phyloP scores from a whole-genome alignment of 345 rosid genomes.

The Lepidium sativum region DNA sequence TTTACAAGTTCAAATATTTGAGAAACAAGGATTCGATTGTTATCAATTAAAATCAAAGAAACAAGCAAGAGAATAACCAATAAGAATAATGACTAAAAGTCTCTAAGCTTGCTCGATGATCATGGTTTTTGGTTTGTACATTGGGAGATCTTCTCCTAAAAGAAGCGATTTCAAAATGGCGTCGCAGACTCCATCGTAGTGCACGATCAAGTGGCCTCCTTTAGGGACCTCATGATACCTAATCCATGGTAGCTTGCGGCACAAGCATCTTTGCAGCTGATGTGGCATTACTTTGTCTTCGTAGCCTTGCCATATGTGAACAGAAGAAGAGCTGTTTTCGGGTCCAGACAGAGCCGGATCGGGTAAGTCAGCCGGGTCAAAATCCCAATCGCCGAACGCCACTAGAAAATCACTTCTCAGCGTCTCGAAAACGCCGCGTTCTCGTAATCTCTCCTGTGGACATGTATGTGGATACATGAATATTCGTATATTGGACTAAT shows the following conservation, averaged over 20 bases:
- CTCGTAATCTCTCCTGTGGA: constrained; percentile 45
- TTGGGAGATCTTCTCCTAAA: constrained; percentile 51
- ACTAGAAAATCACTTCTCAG: constrained; percentile 54
- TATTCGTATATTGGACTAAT: neutral
- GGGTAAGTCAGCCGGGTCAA: constrained; percentile 54
- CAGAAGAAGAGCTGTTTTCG: constrained; percentile 27
- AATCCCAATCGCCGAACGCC: constrained; percentile 71
- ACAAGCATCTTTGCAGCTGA: constrained; percentile 61
- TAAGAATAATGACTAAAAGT: neutral
- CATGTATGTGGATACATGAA: neutral
- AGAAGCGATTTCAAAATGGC: constrained; percentile 57
- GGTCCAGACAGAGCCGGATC: constrained; percentile 35
- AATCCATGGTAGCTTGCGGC: constrained; percentile 64
- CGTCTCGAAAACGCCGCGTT: constrained; percentile 46
- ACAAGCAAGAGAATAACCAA: neutral
- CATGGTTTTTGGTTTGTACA: constrained; percentile 32
- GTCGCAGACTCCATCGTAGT: constrained; percentile 62
- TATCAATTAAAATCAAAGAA: neutral
- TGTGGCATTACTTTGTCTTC: constrained; percentile 82
- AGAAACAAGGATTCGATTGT: neutral
- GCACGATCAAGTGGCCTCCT: constrained; percentile 87
- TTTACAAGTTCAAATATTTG: too few relatives aligned
- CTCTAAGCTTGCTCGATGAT: constrained; percentile 12
- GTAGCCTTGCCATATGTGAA: constrained; percentile 84
- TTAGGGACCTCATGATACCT: constrained; percentile 73